Percentiles rank a stretch among this genome's conserved stretches.
phyloP scores from a whole-genome alignment of 2,329 filamentous ascomycete species.

The Talaromyces atroroseus region DNA sequence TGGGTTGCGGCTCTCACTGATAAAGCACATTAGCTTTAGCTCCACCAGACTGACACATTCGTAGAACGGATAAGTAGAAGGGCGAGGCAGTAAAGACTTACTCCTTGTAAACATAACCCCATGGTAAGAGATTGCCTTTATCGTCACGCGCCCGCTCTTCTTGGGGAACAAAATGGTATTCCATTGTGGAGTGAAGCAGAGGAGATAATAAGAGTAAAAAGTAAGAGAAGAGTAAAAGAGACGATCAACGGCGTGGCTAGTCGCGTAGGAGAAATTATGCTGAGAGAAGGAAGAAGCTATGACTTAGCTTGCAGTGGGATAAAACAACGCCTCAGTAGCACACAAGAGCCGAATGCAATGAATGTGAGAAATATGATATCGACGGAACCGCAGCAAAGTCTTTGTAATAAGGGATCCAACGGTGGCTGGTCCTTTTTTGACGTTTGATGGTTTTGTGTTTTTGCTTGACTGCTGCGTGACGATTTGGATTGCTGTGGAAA shows the following conservation, averaged over 20 bases:
- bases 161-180: conserved; percentile 61
- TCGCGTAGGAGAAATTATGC: neutral
- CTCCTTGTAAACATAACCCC: conserved; percentile 59
- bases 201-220: neutral
- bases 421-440: neutral
- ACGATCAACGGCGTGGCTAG: neutral
- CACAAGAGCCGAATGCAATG: neutral
- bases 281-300: neutral
- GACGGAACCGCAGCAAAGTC: neutral
- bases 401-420: neutral
- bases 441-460: conserved; percentile 5
- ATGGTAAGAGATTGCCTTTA: conserved; percentile 56
- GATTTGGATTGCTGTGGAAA: conserved; percentile 1
- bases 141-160: conserved; percentile 57
- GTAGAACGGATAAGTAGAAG: neutral
- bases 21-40: conserved; percentile 24
- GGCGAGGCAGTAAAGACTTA: conserved; percentile 31
- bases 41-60: neutral
- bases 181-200: conserved; percentile 41
- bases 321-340: neutral
- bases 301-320: neutral
- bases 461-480: neutral
- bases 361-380: neutral
- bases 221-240: neutral
- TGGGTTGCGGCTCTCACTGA: conserved; percentile 44